Conservation (phyloP, 306 rosid species). For the Comarum palustre region DNA sequence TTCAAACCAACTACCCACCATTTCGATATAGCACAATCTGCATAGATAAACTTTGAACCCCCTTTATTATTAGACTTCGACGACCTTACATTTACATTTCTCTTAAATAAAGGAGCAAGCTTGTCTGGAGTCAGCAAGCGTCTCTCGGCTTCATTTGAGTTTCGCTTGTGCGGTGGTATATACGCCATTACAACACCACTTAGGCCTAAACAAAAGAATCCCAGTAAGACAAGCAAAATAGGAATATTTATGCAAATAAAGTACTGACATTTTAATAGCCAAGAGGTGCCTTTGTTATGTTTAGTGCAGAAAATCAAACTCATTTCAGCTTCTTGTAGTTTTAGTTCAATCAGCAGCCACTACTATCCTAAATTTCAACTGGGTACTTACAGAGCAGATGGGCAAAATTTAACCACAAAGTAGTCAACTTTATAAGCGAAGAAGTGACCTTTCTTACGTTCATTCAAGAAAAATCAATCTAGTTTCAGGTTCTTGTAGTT, state of each 20-base stretch:
- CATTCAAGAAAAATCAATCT: background rate
- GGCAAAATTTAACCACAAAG: background rate
- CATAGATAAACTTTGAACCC: constrained; percentile 11
- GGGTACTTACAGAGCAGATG: constrained; percentile 1
- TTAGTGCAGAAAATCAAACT: background rate
- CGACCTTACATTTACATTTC: constrained; percentile 2
- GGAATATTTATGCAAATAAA: background rate
- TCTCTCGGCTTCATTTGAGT: constrained; percentile 20
- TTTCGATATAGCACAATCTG: constrained; percentile 11
- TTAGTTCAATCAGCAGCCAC: background rate
- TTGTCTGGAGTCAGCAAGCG: constrained; percentile 32
- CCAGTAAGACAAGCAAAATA: background rate
- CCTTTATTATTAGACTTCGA: background rate
- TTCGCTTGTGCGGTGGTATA: constrained; percentile 56
- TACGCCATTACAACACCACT: constrained; percentile 39
- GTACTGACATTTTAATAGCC: background rate
- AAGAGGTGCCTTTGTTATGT: background rate
- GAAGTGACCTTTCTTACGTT: background rate
- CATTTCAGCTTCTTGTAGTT: background rate
- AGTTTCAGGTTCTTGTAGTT: background rate
- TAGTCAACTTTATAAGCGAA: background rate
- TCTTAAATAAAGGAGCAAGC: constrained; percentile 33
- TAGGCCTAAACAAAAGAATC: background rate
- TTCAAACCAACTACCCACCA: constrained; percentile 40
- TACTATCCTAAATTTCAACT: background rate